phyloP scores from a whole-genome alignment of 1,139 yeast genomes.

The Pichia sp. region DNA sequence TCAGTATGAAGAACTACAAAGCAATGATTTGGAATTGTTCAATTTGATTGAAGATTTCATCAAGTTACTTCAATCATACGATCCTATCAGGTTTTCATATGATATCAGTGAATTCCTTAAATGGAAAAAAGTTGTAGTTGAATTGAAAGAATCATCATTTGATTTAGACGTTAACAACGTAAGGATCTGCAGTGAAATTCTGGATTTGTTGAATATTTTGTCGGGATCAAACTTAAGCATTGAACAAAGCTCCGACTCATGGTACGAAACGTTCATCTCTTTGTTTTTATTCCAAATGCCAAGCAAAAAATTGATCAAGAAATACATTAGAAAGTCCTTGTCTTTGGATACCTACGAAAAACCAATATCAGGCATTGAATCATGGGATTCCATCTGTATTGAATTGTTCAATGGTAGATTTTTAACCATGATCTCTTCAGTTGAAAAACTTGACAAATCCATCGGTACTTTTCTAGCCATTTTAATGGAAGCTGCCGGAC shows the following conservation, averaged over 20 bases:
- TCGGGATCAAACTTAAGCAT: conserved; percentile 51
- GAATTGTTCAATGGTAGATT: conserved; percentile 52
- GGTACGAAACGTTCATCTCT: conserved; percentile 70
- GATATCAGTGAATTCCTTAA: conserved; percentile 36
- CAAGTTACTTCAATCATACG: conserved; percentile 33
- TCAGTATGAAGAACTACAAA: conserved; percentile 32
- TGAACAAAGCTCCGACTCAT: conserved; percentile 38
- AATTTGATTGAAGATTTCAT: conserved; percentile 39
- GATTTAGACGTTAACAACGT: conserved; percentile 19
- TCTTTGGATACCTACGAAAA: conserved; percentile 11
- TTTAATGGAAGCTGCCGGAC: conserved; percentile 57
- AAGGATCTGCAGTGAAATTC: conserved; percentile 33
- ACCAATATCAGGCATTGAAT: conserved; percentile 16
- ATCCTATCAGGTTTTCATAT: conserved; percentile 29
- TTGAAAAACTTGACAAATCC: conserved; percentile 57
- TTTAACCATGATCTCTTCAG: conserved; percentile 49
- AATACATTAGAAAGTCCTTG: conserved; percentile 30
- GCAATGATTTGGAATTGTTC: conserved; percentile 28
- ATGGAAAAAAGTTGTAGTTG: conserved; percentile 46
- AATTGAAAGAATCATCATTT: conserved; percentile 36
- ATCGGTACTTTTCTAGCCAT: conserved; percentile 63
- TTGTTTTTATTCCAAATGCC: conserved; percentile 58
- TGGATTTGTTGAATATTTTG: conserved; percentile 36
- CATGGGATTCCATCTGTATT: conserved; percentile 57
- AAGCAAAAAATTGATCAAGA: conserved; percentile 33